phyloP scores from a whole-genome alignment of 371 early-diverging fungal species.

The Mucor ambiguus region DNA sequence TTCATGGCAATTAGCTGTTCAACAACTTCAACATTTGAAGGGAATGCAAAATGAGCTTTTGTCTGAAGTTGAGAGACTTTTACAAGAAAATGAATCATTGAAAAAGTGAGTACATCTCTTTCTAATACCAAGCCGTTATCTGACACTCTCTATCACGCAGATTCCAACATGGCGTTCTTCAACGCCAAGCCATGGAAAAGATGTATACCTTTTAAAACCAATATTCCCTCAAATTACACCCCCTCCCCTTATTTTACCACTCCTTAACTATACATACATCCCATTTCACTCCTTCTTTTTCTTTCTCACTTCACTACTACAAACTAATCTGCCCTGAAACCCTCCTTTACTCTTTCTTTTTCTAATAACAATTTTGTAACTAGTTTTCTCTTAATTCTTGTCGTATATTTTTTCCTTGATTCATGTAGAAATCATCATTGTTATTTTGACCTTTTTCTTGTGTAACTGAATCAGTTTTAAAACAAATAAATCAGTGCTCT shows the following conservation, averaged over 20 bases:
- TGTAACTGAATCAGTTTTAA: neutral
- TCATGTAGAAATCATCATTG: neutral
- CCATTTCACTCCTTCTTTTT: constrained; percentile 2
- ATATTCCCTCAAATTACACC: neutral
- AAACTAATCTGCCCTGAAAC: constrained; percentile 2
- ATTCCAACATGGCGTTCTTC: constrained; percentile 52
- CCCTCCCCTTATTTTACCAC: neutral
- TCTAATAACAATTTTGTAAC: constrained; percentile 8
- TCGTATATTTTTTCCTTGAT: constrained; percentile 1
- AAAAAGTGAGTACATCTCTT: constrained; percentile 40
- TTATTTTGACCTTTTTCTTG: neutral
- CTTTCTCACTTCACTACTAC: constrained; percentile 4
- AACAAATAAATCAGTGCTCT: constrained; percentile 3
- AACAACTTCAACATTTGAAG: constrained; percentile 54
- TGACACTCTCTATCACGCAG: constrained; percentile 15
- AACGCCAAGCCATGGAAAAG: constrained; percentile 57
- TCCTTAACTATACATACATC: constrained; percentile 5
- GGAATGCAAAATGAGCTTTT: constrained; percentile 47
- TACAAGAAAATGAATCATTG: constrained; percentile 51
- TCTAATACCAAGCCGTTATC: neutral
- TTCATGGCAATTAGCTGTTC: constrained; percentile 36
- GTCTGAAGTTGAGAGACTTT: constrained; percentile 52
- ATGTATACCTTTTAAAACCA: constrained; percentile 45
- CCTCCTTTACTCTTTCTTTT: constrained; percentile 2
- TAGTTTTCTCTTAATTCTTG: constrained; percentile 3